Evolutionary conservation across 2,329 filamentous ascomycete genomes (phyloP), one percentile per base, ranked within the genome.

Genomic region (Diaporthe australafricana): DNA sequence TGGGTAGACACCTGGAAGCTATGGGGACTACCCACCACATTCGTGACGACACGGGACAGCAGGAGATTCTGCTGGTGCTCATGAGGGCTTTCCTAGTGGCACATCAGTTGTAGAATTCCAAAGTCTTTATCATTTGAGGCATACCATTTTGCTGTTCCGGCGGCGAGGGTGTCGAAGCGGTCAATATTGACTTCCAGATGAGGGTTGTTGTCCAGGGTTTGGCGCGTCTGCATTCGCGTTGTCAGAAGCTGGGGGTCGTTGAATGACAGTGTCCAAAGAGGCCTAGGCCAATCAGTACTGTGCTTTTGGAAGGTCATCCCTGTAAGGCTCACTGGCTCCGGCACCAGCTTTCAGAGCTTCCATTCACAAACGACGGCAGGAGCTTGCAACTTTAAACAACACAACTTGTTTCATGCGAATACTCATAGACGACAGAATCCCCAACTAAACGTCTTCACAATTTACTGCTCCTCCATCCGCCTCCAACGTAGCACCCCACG

Each of bases 61-160:
- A 99, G 88, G 68, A 98, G 87, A 79, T 93, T 97, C 87, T 99
- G 96, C 86, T 98, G 96, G 77, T 98, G 95, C 81, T 98, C 96
- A 80, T 99, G 96, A 48, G 96, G 96, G 78, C 94, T 98, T 83
- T 99, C 96, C 96, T 92, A 66, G 30, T 20, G 2, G 2, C 0
- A 25, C 0, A 32, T 11, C 32, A 69, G 53, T 11, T 11, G n/a
- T 9, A 2, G 14, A 5, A 8, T 22, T 22, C 4, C 1, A 40
- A 38, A 27, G 22, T 6, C 3, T 27, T 75, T 12, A 75, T 55
- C 20, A 47, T n/a, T 6, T 25, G 7, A 25, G 7, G 60, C 70
- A 16, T 66, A 73, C 72, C 72, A 73, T 73, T 22, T 22, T 66
- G 20, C 45, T 27, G 17, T 52, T 35, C 11, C 32, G 40, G 57